Evolutionary conservation across 768 basidiomycete species (phyloP), one percentile per base, ranked within the genome.

Genomic region (Auricularia sp.): DNA sequence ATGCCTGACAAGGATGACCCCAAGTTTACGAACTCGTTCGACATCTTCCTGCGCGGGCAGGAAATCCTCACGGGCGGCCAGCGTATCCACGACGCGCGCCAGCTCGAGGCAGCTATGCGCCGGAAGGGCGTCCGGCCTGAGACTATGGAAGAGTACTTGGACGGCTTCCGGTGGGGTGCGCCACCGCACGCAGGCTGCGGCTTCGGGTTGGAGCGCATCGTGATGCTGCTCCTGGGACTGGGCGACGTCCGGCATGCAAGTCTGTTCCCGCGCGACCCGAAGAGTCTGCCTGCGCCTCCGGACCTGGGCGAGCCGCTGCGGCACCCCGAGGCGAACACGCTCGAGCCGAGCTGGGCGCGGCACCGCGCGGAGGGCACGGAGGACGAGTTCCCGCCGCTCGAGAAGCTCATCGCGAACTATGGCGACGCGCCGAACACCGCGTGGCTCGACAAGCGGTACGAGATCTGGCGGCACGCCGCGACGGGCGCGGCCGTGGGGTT

Each of bases 371-470:
- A 59, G 56, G 56, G 56, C 34, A 59, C 56, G 56, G 24, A 24
- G 56, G 56, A 59, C 11, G 56, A 59, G 18, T n/a, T 29, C 75
- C 68, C 71, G 10, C 69, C 73, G 34, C 70, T 85, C 62, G 77
- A 81, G 21, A 76, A 80, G 51, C 78, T 89, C 67, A 82, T 88
- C 58, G 86, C 86, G 3, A 77, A 79, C 62, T 83, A 89, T 67
- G 87, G 87, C 18, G 86, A 87, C 39, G 83, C 85, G 6, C 83
- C 83, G 63, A 82, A 87, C 51, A 90, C 87, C 0, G 82, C 86
- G 8, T 90, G 87, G 87, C 78, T 88, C 8, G 87, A 91, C 70
- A 76, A 81, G 68, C 54, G 76, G 72, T 67, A 79, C 75, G 73
- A 77, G 21, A 75, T 81, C 29, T 82, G 81, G 81, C 81, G 72